Conservation (phyloP, 2,329 filamentous ascomycete species). For the Arachnomyces sp. region DNA sequence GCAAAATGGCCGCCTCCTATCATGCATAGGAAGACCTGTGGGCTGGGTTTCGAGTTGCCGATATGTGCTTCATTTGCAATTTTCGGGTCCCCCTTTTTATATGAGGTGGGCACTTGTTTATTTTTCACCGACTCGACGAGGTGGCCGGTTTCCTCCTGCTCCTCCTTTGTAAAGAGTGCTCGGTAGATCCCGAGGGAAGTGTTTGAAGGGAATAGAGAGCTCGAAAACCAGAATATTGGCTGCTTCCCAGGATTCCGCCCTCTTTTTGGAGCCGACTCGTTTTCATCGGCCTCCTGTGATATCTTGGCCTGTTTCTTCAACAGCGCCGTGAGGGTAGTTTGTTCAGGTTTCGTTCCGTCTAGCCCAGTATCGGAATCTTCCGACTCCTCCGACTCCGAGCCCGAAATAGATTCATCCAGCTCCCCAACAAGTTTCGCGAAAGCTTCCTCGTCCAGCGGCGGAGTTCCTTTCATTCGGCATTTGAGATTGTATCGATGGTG, state of each 20-base stretch:
- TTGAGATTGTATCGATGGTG: conserved; percentile 92
- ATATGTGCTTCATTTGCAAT: conserved; percentile 33
- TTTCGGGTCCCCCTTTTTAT: conserved; percentile 29
- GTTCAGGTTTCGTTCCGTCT: conserved; percentile 38
- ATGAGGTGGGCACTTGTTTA: conserved; percentile 65
- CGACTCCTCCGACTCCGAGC: conserved; percentile 59
- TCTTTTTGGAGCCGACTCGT: conserved; percentile 39
- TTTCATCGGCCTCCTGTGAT: conserved; percentile 43
- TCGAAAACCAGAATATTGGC: conserved; percentile 79
- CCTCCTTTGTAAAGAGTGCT: conserved; percentile 64
- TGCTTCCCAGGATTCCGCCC: conserved; percentile 51
- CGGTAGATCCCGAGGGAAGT: conserved; percentile 79
- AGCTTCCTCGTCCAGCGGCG: conserved; percentile 65
- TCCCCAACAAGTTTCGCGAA: conserved; percentile 81
- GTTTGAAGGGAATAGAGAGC: conserved; percentile 64
- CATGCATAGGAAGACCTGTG: conserved; percentile 96
- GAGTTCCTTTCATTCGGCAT: conserved; percentile 68
- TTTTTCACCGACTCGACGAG: conserved; percentile 61
- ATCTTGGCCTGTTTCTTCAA: conserved; percentile 77
- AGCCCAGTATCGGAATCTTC: conserved; percentile 53
- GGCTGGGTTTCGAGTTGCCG: conserved; percentile 54
- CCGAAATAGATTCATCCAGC: conserved; percentile 86
- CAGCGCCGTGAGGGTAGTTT: conserved; percentile 62
- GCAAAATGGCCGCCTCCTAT: conserved; percentile 97
- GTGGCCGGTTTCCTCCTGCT: conserved; percentile 56